Percentiles rank a stretch among this genome's conserved stretches.
phyloP scores from a whole-genome alignment of 2,329 filamentous ascomycete genomes.

The Penicillium sp. region DNA sequence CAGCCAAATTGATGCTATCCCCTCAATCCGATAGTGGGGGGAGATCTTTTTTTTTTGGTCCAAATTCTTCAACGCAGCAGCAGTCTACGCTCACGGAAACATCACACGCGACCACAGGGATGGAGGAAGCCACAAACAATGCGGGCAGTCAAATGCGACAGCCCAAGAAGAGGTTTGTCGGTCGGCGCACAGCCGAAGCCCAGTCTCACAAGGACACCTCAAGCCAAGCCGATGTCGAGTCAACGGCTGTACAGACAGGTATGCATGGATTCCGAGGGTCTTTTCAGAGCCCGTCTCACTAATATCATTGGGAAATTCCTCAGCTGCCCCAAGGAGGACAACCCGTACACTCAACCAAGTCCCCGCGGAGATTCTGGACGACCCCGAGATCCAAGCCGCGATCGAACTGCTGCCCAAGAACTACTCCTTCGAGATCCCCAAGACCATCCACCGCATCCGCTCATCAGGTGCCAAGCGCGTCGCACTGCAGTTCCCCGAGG shows the following conservation, averaged over 20 bases:
- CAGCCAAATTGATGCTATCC: no score
- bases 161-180: conserved; percentile 89
- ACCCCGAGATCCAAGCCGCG: conserved; percentile 78
- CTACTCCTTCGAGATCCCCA: conserved; percentile 97
- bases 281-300: conserved; percentile 8
- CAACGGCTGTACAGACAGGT: conserved; percentile 47
- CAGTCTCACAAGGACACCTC: conserved; percentile 52
- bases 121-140: conserved; percentile 16
- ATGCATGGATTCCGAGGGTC: conserved; percentile 8
- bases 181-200: conserved; percentile 61
- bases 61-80: no score
- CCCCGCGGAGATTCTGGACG: conserved; percentile 76
- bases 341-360: conserved; percentile 86
- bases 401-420: conserved; percentile 85
- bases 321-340: conserved; percentile 66
- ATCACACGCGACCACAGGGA: conserved; percentile 5
- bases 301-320: background rate
- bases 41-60: background rate
- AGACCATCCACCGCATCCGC: conserved; percentile 92
- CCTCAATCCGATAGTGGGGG: conserved; percentile 11
- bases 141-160: conserved; percentile 46
- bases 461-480: conserved; percentile 72
- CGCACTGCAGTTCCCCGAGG: conserved; percentile 95
- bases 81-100: no score
- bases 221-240: conserved; percentile 57